Conservation (phyloP, 1,284 basidiomycete genomes). For the Marasmius oreades region DNA sequence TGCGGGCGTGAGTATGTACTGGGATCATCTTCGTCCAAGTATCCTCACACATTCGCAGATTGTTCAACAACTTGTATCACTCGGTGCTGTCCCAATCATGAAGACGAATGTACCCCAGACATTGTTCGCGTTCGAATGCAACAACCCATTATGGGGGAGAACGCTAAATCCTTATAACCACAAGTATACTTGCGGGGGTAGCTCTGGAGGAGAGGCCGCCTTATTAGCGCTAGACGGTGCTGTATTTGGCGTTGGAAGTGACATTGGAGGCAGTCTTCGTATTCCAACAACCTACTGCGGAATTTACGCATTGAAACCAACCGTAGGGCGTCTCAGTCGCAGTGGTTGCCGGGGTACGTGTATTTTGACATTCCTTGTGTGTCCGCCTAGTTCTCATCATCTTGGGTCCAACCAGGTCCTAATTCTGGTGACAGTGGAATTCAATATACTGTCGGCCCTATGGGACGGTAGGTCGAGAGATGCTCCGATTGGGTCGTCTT, state of each 20-base stretch:
- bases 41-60: slow-evolving; percentile 28
- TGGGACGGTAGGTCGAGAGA: slow-evolving; percentile 54
- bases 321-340: slow-evolving; percentile 45
- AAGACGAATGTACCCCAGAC: slow-evolving; percentile 77
- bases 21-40: background rate
- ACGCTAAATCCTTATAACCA: slow-evolving; percentile 70
- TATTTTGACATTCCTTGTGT: background rate
- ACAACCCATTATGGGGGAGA: slow-evolving; percentile 79
- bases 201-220: slow-evolving; percentile 78
- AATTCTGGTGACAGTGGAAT: slow-evolving; percentile 69
- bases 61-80: slow-evolving; percentile 38
- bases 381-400: background rate
- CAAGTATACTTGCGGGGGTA: slow-evolving; percentile 70
- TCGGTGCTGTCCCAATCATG: slow-evolving; percentile 46
- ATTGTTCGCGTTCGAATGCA: slow-evolving; percentile 83
- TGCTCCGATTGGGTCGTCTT: background rate
- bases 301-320: slow-evolving; percentile 78
- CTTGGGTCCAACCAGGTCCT: slow-evolving; percentile 32
- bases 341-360: slow-evolving; percentile 45
- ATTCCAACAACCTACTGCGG: slow-evolving; percentile 84
- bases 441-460: slow-evolving; percentile 60
- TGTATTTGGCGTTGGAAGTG: slow-evolving; percentile 75
- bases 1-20: slow-evolving; percentile 48
- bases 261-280: slow-evolving; percentile 73
- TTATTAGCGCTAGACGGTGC: slow-evolving; percentile 74